Percentiles rank a stretch among this genome's conserved stretches.
Evolutionary conservation across 1,284 basidiomycete genomes (phyloP).

Genomic region (Schizopora paradoxa): DNA sequence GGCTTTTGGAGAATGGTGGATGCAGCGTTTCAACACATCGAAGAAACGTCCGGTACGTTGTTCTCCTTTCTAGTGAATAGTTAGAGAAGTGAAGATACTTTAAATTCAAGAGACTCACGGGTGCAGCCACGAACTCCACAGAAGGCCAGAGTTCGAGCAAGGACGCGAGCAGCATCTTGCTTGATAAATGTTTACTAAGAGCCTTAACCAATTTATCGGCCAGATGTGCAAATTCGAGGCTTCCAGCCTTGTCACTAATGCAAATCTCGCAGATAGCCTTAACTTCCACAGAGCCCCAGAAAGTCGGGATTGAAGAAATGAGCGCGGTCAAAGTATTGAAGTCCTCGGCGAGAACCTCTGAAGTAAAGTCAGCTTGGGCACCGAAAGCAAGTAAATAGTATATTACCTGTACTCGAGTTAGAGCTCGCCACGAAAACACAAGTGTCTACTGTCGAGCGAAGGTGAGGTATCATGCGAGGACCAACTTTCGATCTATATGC

Average conservation of each 20-base stretch:
- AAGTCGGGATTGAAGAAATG: slow-evolving; percentile 59
- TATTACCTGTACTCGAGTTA: neutral
- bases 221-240: slow-evolving; percentile 25
- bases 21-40: slow-evolving; percentile 55
- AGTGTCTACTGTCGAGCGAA: slow-evolving; percentile 65
- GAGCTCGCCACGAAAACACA: slow-evolving; percentile 44
- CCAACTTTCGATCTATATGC: slow-evolving; percentile 65
- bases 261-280: slow-evolving; percentile 51
- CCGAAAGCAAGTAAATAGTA: too few species aligned
- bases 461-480: slow-evolving; percentile 79
- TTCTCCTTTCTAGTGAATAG: slow-evolving; percentile 26
- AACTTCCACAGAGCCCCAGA: slow-evolving; percentile 64
- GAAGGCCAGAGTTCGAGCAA: slow-evolving; percentile 53
- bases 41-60: slow-evolving; percentile 53
- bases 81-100: slow-evolving; percentile 18
- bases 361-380: neutral
- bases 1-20: slow-evolving; percentile 61
- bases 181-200: slow-evolving; percentile 63
- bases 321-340: slow-evolving; percentile 51
- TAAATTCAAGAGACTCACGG: slow-evolving; percentile 5
- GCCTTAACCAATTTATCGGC: slow-evolving; percentile 44
- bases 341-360: slow-evolving; percentile 32
- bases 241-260: slow-evolving; percentile 33
- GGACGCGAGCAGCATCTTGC: slow-evolving; percentile 62
- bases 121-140: neutral